A percentile compares a stretch with the other conserved stretches of the same genome.
Conservation (phyloP, 768 basidiomycete species). For the Boletus barrowsii region DNA sequence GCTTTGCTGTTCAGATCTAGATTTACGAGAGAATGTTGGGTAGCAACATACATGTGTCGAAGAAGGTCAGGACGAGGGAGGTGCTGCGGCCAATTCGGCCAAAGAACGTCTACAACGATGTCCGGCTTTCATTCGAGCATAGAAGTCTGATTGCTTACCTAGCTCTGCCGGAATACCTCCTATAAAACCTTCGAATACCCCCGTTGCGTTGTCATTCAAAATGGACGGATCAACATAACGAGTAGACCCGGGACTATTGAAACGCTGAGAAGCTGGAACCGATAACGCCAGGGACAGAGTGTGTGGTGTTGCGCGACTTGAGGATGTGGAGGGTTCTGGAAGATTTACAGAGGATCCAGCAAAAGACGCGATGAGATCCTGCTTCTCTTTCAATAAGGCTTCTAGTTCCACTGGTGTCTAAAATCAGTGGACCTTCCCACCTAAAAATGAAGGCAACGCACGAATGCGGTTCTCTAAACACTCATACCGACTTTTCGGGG, state of each 20-base stretch:
- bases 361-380: slow-evolving; percentile 21
- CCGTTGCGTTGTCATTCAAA: background rate
- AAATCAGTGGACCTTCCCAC: slow-evolving; percentile 1
- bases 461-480: slow-evolving; percentile 66
- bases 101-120: slow-evolving; percentile 21
- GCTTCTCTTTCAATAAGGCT: slow-evolving; percentile 58
- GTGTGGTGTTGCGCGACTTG: background rate
- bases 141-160: background rate
- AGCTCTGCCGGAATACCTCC: background rate
- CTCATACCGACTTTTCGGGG: slow-evolving; percentile 60
- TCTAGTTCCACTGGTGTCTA: slow-evolving; percentile 61
- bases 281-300: background rate
- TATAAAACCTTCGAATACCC: background rate
- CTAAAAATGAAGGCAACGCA: slow-evolving; percentile 32
- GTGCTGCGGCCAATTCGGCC: slow-evolving; percentile 51
- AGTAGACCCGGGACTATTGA: background rate
- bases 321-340: background rate
- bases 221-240: background rate
- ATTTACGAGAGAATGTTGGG: background rate
- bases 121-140: background rate
- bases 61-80: slow-evolving; percentile 63
- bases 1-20: background rate
- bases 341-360: background rate
- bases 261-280: background rate
- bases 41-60: slow-evolving; percentile 56